phyloP scores from a whole-genome alignment of 768 basidiomycete species.

The Hebeloma cylindrosporum region DNA sequence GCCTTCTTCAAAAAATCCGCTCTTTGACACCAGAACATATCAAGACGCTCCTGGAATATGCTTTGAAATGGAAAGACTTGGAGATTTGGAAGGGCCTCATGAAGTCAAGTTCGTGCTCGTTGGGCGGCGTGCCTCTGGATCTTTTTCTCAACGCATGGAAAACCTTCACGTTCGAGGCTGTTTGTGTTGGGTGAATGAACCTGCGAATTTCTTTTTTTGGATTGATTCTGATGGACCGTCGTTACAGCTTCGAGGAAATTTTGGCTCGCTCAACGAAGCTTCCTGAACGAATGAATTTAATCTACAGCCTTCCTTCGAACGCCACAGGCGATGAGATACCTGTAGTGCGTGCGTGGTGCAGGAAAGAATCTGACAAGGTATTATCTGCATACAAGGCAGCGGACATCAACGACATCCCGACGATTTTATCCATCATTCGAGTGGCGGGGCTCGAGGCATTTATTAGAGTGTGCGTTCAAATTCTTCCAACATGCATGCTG shows the following conservation, averaged over 20 bases:
- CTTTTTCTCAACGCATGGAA: constrained; percentile 21
- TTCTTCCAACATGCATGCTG: neutral
- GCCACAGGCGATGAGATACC: constrained; percentile 10
- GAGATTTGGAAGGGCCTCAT: constrained; percentile 29
- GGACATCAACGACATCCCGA: constrained; percentile 22
- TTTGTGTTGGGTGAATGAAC: constrained; percentile 19
- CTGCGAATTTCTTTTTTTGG: neutral
- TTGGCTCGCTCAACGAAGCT: constrained; percentile 12
- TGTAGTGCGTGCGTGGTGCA: constrained; percentile 19
- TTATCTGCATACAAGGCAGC: constrained; percentile 21
- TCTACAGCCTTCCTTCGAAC: constrained; percentile 16
- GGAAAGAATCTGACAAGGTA: constrained; percentile 18
- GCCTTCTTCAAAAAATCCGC: constrained; percentile 15
- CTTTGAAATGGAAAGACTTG: constrained; percentile 29
- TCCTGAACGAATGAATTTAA: constrained; percentile 22
- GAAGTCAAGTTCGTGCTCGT: constrained; percentile 14
- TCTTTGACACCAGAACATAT: constrained; percentile 13
- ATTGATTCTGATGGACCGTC: neutral
- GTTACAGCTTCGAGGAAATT: constrained; percentile 23
- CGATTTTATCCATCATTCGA: constrained; percentile 21
- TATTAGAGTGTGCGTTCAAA: constrained; percentile 20
- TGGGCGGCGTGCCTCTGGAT: constrained; percentile 13
- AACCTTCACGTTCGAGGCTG: constrained; percentile 22
- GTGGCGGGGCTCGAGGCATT: constrained; percentile 20
- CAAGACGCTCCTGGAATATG: constrained; percentile 19